A percentile compares a stretch with the other conserved stretches of the same genome.
phyloP scores from a whole-genome alignment of 805 yeast genomes.

The Metschnikowia drakensbergensis region DNA sequence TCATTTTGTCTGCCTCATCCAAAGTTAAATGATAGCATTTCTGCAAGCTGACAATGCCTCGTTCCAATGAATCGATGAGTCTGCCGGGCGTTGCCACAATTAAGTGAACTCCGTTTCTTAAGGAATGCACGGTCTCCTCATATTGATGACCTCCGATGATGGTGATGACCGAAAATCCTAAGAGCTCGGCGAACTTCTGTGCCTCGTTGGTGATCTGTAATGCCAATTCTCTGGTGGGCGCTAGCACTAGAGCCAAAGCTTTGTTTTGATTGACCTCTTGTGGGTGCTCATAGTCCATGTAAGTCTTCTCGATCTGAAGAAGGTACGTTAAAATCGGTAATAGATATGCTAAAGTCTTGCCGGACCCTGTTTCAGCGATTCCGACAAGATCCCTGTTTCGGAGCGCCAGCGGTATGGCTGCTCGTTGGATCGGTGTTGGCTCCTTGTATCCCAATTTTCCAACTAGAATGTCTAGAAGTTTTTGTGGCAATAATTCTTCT shows the following conservation, averaged over 20 bases:
- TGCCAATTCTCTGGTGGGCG: constrained; percentile 93
- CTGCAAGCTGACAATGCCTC: constrained; percentile 55
- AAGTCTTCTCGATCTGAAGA: constrained; percentile 30
- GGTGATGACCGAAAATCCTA: constrained; percentile 50
- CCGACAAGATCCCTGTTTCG: constrained; percentile 68
- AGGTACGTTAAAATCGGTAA: constrained; percentile 66
- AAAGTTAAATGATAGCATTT: constrained; percentile 67
- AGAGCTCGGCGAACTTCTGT: constrained; percentile 40
- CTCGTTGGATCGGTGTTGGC: constrained; percentile 92
- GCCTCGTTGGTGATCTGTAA: constrained; percentile 76
- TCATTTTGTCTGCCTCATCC: constrained; percentile 96
- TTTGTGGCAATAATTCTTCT: constrained; percentile 40
- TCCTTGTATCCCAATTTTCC: constrained; percentile 44
- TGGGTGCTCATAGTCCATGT: constrained; percentile 36
- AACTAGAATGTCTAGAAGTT: constrained; percentile 27
- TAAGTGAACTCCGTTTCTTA: constrained; percentile 66
- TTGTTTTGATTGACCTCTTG: constrained; percentile 49
- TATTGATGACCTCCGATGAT: constrained; percentile 89
- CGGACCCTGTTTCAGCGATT: constrained; percentile 95
- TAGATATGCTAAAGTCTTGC: constrained; percentile 82
- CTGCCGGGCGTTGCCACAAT: constrained; percentile 95
- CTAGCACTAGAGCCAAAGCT: constrained; percentile 76
- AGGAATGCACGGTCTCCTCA: constrained; percentile 60
- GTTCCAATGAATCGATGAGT: constrained; percentile 71
- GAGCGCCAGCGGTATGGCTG: constrained; percentile 72